phyloP scores from a whole-genome alignment of 2,329 filamentous ascomycete genomes.

The Plectosphaerella sp. region DNA sequence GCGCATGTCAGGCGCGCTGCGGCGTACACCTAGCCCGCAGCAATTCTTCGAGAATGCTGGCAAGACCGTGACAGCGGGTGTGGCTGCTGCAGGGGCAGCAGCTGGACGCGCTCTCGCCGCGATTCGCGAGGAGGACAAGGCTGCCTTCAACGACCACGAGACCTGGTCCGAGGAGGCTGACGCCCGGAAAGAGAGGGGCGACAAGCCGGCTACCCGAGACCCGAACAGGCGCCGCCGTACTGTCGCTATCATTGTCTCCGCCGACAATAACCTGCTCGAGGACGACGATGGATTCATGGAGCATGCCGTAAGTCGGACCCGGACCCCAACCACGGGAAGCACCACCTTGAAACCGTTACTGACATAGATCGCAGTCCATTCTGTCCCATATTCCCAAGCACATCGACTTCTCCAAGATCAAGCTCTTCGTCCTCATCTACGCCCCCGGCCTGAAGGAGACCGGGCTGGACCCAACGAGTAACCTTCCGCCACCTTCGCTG shows the following conservation, averaged over 20 bases:
- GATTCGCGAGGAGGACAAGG: constrained; percentile 78
- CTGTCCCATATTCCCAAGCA: constrained; percentile 82
- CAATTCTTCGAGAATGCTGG: constrained; percentile 83
- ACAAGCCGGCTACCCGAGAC: constrained; percentile 25
- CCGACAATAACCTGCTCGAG: constrained; percentile 59
- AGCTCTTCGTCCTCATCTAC: constrained; percentile 87
- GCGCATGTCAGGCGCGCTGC: constrained; percentile 75
- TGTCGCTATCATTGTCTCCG: constrained; percentile 85
- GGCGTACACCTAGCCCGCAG: constrained; percentile 80
- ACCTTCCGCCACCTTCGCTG: constrained; percentile 57
- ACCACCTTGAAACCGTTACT: background rate
- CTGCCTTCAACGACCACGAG: constrained; percentile 78
- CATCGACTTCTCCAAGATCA: constrained; percentile 67
- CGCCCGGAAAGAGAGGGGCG: constrained; percentile 49
- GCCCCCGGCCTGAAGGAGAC: constrained; percentile 73
- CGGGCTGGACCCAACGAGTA: constrained; percentile 48
- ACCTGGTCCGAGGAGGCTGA: constrained; percentile 90
- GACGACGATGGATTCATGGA: constrained; percentile 63
- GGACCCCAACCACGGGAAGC: background rate
- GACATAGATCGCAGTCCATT: constrained; percentile 57
- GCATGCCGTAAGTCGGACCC: constrained; percentile 65
- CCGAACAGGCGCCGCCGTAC: constrained; percentile 59
- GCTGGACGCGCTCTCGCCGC: constrained; percentile 78
- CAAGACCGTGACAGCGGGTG: constrained; percentile 73
- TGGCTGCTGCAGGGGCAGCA: constrained; percentile 79